These are phyloP conservation scores for Acanthamoeba lenticulata DNA, from an alignment of 208 protist species.

Conservation along the genomic window DNA sequence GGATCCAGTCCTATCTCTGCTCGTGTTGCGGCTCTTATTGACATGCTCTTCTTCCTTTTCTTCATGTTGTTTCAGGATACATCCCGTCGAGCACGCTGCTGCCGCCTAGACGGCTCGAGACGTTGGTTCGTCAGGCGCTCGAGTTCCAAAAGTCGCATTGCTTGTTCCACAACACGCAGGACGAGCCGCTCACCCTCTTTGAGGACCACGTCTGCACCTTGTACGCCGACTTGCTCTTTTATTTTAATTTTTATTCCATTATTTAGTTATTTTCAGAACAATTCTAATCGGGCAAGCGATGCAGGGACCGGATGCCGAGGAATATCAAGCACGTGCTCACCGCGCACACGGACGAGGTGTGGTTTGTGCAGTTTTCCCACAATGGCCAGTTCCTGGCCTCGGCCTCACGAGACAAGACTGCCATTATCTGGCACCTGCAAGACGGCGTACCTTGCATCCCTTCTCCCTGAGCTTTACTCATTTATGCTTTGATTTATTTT, in stretches of 20 bases:
- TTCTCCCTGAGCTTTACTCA: not conserved
- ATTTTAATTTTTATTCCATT: slow-evolving; percentile 3
- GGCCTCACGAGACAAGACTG: slow-evolving; percentile 82
- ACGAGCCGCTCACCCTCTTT: slow-evolving; percentile 70
- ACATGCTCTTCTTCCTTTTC: no score
- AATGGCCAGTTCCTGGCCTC: slow-evolving; percentile 81
- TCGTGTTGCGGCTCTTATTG: not conserved
- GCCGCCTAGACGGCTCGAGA: slow-evolving; percentile 77
- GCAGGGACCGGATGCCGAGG: slow-evolving; percentile 62
- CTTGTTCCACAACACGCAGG: slow-evolving; percentile 77
- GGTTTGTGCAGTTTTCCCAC: slow-evolving; percentile 85
- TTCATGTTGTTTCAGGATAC: slow-evolving; percentile 65
- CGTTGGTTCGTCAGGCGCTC: slow-evolving; percentile 79
- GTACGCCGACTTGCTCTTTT: slow-evolving; percentile 46
- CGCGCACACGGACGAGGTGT: slow-evolving; percentile 85
- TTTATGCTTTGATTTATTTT: not conserved
- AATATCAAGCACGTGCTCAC: slow-evolving; percentile 70
- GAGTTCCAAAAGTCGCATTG: slow-evolving; percentile 75
- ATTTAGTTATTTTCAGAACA: no score
- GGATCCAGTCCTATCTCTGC: not conserved
- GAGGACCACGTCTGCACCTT: slow-evolving; percentile 75
- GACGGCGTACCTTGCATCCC: slow-evolving; percentile 36
- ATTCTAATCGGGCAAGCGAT: no score
- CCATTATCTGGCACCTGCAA: slow-evolving; percentile 83
- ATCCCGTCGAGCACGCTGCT: slow-evolving; percentile 77